A percentile compares a stretch with the other conserved stretches of the same genome.
These are phyloP conservation scores for Solanum hybrid DNA, from an alignment of 305 asterid genomes.

Conservation along the genomic window DNA sequence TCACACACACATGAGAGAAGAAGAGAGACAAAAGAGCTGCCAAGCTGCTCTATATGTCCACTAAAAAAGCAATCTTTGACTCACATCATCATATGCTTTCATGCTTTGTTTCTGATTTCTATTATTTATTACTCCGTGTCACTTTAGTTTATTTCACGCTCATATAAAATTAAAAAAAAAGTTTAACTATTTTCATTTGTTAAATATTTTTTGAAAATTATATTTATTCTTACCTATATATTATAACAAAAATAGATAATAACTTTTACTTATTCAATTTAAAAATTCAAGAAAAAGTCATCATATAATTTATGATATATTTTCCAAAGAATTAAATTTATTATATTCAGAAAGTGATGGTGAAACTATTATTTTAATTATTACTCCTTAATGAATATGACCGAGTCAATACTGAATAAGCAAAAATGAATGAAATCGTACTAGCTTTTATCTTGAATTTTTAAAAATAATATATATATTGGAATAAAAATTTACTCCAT, in stretches of 20 bases:
- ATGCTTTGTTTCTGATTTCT: constrained; percentile 11
- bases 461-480: background rate
- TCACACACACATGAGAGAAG: constrained; percentile 21
- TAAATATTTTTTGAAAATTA: background rate
- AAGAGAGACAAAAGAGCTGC: constrained; percentile 51
- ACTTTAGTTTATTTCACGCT: background rate
- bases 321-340: background rate
- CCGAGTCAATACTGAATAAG: background rate
- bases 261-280: background rate
- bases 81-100: constrained; percentile 23
- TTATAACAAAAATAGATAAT: background rate
- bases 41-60: constrained; percentile 33
- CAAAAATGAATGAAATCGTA: background rate
- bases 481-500: background rate
- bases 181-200: background rate
- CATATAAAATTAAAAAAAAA: background rate
- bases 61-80: constrained; percentile 45
- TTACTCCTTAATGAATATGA: background rate
- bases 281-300: background rate
- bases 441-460: background rate
- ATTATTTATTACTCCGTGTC: background rate
- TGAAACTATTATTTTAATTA: background rate
- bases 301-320: background rate
- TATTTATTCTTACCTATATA: background rate
- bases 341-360: background rate